These are phyloP conservation scores for Kickxella alabastrina DNA, from an alignment of 192 early-diverging fungal genomes.

Conservation along the genomic window DNA sequence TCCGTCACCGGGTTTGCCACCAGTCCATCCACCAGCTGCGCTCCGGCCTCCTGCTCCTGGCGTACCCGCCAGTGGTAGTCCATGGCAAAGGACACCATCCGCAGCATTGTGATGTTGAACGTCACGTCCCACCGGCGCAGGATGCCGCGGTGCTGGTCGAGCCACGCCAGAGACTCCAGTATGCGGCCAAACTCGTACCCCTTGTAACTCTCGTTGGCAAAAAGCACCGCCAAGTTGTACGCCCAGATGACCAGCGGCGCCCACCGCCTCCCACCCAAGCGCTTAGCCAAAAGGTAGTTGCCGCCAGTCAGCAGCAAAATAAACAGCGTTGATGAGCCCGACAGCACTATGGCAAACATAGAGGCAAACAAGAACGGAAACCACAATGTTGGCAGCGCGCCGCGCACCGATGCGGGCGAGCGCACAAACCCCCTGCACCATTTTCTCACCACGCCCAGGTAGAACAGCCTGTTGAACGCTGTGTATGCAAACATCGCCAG, in stretches of 20 bases:
- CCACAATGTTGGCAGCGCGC: slow-evolving; percentile 47
- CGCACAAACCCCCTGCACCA: background rate
- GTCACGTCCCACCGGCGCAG: slow-evolving; percentile 80
- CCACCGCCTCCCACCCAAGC: slow-evolving; percentile 47
- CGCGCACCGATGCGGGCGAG: background rate
- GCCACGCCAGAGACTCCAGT: slow-evolving; percentile 53
- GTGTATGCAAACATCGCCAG: slow-evolving; percentile 31
- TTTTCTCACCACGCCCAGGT: background rate
- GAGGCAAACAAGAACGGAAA: slow-evolving; percentile 60
- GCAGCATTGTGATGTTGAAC: slow-evolving; percentile 86
- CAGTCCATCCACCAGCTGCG: slow-evolving; percentile 13
- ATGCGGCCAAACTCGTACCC: slow-evolving; percentile 69
- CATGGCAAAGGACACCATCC: slow-evolving; percentile 89
- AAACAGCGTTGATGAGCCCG: slow-evolving; percentile 75
- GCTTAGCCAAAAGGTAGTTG: slow-evolving; percentile 66
- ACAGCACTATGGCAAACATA: slow-evolving; percentile 60
- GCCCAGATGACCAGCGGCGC: slow-evolving; percentile 75
- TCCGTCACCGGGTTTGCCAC: slow-evolving; percentile 31
- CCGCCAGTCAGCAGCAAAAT: slow-evolving; percentile 59
- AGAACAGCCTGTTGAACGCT: slow-evolving; percentile 23
- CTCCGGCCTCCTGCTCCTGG: slow-evolving; percentile 39
- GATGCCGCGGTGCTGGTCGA: slow-evolving; percentile 70
- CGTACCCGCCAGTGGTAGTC: slow-evolving; percentile 82
- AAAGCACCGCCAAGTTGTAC: slow-evolving; percentile 76
- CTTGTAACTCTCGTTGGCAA: slow-evolving; percentile 68